Evolutionary conservation across 257 asterid genomes (phyloP).

Genomic region (Scutellaria baicalensis): DNA sequence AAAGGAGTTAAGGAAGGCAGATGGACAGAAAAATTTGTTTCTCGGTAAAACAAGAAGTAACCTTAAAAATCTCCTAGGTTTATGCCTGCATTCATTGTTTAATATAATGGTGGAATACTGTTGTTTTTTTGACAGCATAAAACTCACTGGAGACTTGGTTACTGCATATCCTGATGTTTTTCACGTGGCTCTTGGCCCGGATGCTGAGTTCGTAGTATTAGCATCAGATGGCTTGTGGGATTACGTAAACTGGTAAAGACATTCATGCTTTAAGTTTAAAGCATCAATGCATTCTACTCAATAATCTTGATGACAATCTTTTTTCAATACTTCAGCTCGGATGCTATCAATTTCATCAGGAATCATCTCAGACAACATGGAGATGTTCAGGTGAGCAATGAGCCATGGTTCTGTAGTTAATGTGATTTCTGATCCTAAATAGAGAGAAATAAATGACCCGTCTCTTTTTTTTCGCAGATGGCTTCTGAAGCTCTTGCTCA

Average conservation of each 20-base stretch:
- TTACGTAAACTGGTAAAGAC: conserved; percentile 63
- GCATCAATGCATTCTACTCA: conserved; percentile 11
- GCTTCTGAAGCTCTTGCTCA: conserved; percentile 88
- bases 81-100: neutral
- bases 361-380: conserved; percentile 77
- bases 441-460: conserved; percentile 14
- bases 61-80: neutral
- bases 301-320: neutral
- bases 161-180: conserved; percentile 74
- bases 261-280: neutral
- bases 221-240: conserved; percentile 99
- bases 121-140: conserved; percentile 40
- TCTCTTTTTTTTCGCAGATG: conserved; percentile 34
- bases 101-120: neutral
- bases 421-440: neutral
- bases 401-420: neutral
- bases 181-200: conserved; percentile 65
- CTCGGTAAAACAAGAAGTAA: conserved; percentile 45
- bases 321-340: conserved; percentile 43
- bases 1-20: conserved; percentile 82
- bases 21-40: conserved; percentile 82
- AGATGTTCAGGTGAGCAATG: conserved; percentile 60
- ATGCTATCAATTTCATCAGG: conserved; percentile 61
- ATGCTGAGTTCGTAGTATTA: conserved; percentile 61
- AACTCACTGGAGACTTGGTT: conserved; percentile 65